Conservation (phyloP, 2,329 filamentous ascomycete species). For the Aspergillus intermedius region DNA sequence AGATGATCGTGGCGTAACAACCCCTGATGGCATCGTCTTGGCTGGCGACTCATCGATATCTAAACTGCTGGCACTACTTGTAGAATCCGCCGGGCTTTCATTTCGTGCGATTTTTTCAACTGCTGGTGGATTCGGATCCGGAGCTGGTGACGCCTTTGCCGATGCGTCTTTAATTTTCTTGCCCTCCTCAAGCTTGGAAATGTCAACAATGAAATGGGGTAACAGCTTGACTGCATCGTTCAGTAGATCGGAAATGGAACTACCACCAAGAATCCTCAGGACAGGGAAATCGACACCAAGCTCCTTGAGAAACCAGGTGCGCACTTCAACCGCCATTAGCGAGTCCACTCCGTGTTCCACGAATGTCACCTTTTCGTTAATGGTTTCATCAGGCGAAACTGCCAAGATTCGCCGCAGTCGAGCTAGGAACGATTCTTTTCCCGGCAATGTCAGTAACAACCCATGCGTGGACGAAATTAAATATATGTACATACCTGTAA, state of each 20-base stretch:
- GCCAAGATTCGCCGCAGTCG: not conserved
- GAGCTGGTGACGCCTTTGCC: not conserved
- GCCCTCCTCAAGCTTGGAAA: not conserved
- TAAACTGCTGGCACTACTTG: not conserved
- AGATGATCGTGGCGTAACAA: not conserved
- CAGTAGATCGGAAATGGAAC: slow-evolving; percentile 7
- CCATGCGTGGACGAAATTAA: not conserved
- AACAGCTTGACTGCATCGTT: not conserved
- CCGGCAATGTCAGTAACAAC: not conserved
- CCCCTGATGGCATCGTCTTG: not conserved
- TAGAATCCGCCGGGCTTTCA: not conserved
- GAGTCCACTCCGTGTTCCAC: slow-evolving; percentile 35
- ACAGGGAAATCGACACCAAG: slow-evolving; percentile 42
- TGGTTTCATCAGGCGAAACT: not conserved
- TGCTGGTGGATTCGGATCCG: not conserved
- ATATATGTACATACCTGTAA: slow-evolving; percentile 12
- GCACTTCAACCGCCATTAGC: slow-evolving; percentile 35
- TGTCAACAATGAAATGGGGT: not conserved
- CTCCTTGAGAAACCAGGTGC: slow-evolving; percentile 45
- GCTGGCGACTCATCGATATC: not conserved
- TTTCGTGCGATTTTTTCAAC: not conserved
- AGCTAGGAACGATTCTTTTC: not conserved
- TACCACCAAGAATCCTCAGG: slow-evolving; percentile 40
- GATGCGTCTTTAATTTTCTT: not conserved
- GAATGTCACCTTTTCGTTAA: slow-evolving; percentile 4